Evolutionary conservation across 2,329 filamentous ascomycete genomes (phyloP).

Genomic region (Alternaria novae-zelandiae): DNA sequence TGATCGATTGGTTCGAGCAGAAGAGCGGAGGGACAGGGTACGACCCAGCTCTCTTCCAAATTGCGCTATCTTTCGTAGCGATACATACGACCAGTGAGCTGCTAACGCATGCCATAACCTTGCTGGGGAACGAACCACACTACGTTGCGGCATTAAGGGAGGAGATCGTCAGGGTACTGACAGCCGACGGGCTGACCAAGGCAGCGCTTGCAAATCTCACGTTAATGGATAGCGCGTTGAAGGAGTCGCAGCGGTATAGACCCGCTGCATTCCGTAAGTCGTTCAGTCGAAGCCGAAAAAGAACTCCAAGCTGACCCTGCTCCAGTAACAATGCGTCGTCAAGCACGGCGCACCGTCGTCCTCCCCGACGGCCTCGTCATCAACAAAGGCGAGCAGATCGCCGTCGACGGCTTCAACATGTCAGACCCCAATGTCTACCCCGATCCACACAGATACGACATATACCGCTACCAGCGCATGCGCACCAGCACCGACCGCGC

Average conservation of each 20-base stretch:
- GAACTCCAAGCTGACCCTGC: neutral
- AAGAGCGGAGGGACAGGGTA: neutral
- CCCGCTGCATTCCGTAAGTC: neutral
- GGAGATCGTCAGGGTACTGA: neutral
- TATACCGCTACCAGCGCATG: neutral
- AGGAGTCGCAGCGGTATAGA: neutral
- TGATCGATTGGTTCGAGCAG: neutral
- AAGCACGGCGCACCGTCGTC: neutral
- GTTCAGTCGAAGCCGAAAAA: fast-evolving
- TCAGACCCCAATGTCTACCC: neutral
- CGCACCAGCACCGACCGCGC: neutral
- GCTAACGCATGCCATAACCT: neutral
- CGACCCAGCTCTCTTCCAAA: neutral
- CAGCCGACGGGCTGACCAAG: neutral
- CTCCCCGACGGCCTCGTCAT: neutral
- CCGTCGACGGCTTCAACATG: neutral
- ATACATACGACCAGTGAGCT: constrained; percentile 4
- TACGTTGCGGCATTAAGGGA: neutral
- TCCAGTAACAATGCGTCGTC: neutral
- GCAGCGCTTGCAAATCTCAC: neutral
- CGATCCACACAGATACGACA: neutral
- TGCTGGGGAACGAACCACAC: neutral
- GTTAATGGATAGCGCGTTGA: neutral
- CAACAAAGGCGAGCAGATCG: neutral
- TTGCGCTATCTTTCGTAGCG: neutral